Percentiles rank a stretch among this genome's conserved stretches.
These are phyloP conservation scores for Pleurotus djamor DNA, from an alignment of 768 basidiomycete species.

Conservation along the genomic window DNA sequence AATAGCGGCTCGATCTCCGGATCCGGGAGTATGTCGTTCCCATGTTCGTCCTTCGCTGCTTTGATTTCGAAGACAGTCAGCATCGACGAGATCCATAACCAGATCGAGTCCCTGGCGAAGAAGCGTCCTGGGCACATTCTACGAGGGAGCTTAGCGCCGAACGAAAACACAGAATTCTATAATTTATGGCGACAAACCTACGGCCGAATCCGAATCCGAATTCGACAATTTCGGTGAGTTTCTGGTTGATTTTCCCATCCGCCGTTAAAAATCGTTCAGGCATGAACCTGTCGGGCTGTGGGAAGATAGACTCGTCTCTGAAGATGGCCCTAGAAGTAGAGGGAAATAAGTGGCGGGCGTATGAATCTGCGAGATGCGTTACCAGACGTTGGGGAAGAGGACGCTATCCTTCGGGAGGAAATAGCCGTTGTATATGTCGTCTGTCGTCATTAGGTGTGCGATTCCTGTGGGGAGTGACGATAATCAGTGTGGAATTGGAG, in stretches of 20 bases:
- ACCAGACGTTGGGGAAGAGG: conserved; percentile 15
- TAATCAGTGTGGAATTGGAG: neutral
- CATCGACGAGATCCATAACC: conserved; percentile 26
- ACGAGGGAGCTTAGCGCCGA: neutral
- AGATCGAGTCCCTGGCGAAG: conserved; percentile 25
- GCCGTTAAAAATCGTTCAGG: conserved; percentile 33
- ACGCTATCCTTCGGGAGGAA: conserved; percentile 11
- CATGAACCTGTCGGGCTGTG: conserved; percentile 26
- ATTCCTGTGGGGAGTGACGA: conserved; percentile 3
- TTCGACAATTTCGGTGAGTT: conserved; percentile 8
- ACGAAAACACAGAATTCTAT: no score
- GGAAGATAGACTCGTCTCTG: conserved; percentile 28
- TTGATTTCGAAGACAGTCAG: conserved; percentile 3
- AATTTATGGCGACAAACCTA: no score
- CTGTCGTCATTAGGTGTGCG: conserved; percentile 7
- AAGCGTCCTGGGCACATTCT: conserved; percentile 12
- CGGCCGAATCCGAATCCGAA: conserved; percentile 20
- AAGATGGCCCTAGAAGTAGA: conserved; percentile 23
- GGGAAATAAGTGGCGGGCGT: neutral
- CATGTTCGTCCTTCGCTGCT: no score
- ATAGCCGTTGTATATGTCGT: conserved; percentile 10
- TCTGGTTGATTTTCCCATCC: conserved; percentile 16
- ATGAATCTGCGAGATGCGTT: neutral
- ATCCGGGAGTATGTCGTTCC: no score
- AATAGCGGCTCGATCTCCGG: no score